Evolutionary conservation across 305 asterid genomes (phyloP), one percentile per base, ranked within the genome.

Genomic region (Rubia tinctorum): DNA sequence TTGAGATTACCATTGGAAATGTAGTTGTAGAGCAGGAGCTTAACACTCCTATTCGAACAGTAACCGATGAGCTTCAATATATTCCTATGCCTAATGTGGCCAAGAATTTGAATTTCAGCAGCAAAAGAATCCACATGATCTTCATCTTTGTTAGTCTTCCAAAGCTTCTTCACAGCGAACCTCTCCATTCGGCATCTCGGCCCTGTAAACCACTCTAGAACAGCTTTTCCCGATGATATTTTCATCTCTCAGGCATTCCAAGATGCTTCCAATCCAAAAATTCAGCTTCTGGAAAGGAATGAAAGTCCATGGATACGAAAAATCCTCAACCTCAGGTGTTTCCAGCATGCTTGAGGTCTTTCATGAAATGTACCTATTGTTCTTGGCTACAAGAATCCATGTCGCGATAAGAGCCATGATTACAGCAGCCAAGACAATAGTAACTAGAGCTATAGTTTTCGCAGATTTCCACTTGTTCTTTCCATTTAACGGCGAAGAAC

Each of bases 91-190:
- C 95, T 86, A 70, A 94, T 91, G 79, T 91, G 97, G 55, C 99
- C 98, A 2, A 94, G 97, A 25, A 87, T 94, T 79, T 94, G 98
- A 80, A 94, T 90, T 72, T 94, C 99, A 59, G 98, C 97, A n/a
- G 97, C 92, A 66, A 91, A 94, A 2, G 93, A 88, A 79, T 90
- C 99, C 2, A 90, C 53, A 0, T 80, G 82, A 30, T 81, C 84
- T 68, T 93, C 96, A 0, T 84, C 96, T 66, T 86, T 91, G 81
- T 82, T 89, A 0, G 93, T 88, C 79, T 88, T 91, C 98, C 97
- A 91, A 4, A 91, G 93, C 87, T 94, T 94, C 81, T 94, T 94
- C 53, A 94, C 97, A 0, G 99, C 99, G 9, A 94, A 87, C 25
- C 64, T 91, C 96, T 1, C 99, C 98, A 11, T 82, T 90, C 1